Conservation (phyloP, 2,329 filamentous ascomycete species). For the Ceratocystis diversiconidia region DNA sequence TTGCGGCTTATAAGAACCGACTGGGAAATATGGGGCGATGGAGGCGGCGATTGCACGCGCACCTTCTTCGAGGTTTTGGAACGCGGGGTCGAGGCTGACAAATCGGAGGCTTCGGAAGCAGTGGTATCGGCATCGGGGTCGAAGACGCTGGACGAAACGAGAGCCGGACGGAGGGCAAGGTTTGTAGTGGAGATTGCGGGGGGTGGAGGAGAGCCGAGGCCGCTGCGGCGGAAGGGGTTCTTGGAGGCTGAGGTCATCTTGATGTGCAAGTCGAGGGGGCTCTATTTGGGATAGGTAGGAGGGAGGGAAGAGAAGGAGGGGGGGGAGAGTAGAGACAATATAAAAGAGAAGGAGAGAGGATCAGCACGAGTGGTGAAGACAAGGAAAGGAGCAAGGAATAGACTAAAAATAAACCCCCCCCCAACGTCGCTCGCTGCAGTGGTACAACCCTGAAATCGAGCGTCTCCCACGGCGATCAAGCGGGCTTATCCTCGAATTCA, state of each 20-base stretch:
- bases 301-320: background rate
- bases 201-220: background rate
- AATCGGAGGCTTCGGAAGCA: constrained; percentile 10
- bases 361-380: background rate
- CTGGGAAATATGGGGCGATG: constrained; percentile 31
- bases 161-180: constrained; percentile 10
- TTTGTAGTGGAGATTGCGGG: constrained; percentile 4
- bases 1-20: background rate
- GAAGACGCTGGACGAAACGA: constrained; percentile 9
- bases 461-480: background rate
- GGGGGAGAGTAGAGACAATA: background rate
- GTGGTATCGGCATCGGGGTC: constrained; percentile 12
- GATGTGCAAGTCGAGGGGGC: background rate
- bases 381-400: background rate
- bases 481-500: background rate
- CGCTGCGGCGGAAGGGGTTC: constrained; percentile 16
- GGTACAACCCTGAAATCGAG: too few species aligned
- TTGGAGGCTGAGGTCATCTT: constrained; percentile 12
- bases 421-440: too few species aligned
- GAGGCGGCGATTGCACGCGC: constrained; percentile 50
- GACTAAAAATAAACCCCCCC: background rate
- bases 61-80: constrained; percentile 51
- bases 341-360: background rate
- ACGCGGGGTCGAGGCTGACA: constrained; percentile 4
- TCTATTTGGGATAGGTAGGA: background rate